A percentile compares a stretch with the other conserved stretches of the same genome.
Evolutionary conservation across 176 grass and related monocot species (phyloP).

Genomic region (Musa itinerans): DNA sequence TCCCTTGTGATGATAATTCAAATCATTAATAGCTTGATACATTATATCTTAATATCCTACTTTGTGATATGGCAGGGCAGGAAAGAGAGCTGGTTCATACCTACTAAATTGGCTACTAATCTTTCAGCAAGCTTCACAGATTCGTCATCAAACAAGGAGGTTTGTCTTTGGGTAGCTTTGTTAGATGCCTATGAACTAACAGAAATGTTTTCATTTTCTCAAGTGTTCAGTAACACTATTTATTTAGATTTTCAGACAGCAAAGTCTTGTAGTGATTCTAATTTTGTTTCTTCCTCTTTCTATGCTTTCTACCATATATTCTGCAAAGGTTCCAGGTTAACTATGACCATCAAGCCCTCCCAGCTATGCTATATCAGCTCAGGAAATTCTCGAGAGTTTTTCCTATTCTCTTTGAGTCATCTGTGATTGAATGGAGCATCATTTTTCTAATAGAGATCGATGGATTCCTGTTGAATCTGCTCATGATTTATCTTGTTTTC

Average conservation of each 20-base stretch:
- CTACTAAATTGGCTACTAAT: constrained; percentile 87
- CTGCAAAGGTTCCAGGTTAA: too few species aligned
- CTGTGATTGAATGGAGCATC: too few species aligned
- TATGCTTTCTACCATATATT: too few species aligned
- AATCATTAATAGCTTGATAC: background rate
- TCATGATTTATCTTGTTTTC: too few species aligned
- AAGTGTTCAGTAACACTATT: background rate
- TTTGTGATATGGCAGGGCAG: constrained; percentile 41
- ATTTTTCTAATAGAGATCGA: too few species aligned
- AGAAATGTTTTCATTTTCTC: background rate
- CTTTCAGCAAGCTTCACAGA: constrained; percentile 80
- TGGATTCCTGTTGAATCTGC: too few species aligned
- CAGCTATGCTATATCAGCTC: too few species aligned
- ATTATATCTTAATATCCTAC: constrained; percentile 3
- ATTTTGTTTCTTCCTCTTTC: too few species aligned
- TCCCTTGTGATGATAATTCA: constrained; percentile 1
- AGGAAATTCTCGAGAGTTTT: too few species aligned
- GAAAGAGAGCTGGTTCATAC: constrained; percentile 90
- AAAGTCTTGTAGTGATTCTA: background rate
- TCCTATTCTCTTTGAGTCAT: too few species aligned
- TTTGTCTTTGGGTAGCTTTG: constrained; percentile 23
- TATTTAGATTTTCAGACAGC: background rate
- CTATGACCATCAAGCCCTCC: too few species aligned
- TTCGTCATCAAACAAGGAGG: constrained; percentile 72
- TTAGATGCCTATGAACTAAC: background rate